Evolutionary conservation across 2,329 filamentous ascomycete genomes (phyloP).

Genomic region (Colletotrichum acutatum): DNA sequence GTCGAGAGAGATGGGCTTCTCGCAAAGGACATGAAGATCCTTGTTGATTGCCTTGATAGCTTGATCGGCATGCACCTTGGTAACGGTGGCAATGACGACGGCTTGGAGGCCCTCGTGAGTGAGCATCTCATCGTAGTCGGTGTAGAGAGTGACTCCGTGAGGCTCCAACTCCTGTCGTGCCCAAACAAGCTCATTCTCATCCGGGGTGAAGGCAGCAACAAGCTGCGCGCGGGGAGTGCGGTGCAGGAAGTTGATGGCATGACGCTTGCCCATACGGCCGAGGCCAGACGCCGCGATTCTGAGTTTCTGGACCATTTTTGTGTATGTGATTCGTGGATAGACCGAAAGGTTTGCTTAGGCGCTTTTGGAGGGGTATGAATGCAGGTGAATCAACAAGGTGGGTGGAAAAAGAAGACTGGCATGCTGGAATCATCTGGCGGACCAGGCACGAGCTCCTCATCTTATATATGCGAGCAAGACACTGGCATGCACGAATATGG

Average conservation of each 20-base stretch:
- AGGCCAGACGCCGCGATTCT: constrained; percentile 60
- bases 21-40: constrained; percentile 66
- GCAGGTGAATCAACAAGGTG: background rate
- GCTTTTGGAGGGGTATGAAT: background rate
- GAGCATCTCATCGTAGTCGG: constrained; percentile 59
- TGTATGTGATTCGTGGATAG: background rate
- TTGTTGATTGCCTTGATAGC: constrained; percentile 66
- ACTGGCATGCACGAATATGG: constrained; percentile 5
- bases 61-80: constrained; percentile 67
- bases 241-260: constrained; percentile 59
- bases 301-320: constrained; percentile 41
- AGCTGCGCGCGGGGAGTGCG: constrained; percentile 58
- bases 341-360: too few species aligned
- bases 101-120: constrained; percentile 50
- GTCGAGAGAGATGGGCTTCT: constrained; percentile 69
- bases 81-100: constrained; percentile 53
- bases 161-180: constrained; percentile 54
- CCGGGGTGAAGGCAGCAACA: constrained; percentile 60
- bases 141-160: constrained; percentile 55
- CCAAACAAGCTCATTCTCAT: constrained; percentile 55
- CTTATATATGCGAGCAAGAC: background rate
- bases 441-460: background rate
- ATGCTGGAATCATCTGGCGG: too few species aligned
- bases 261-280: constrained; percentile 63
- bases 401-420: background rate